Conservation (phyloP, 805 yeast species). For the Yamadazyma phyllophila region DNA sequence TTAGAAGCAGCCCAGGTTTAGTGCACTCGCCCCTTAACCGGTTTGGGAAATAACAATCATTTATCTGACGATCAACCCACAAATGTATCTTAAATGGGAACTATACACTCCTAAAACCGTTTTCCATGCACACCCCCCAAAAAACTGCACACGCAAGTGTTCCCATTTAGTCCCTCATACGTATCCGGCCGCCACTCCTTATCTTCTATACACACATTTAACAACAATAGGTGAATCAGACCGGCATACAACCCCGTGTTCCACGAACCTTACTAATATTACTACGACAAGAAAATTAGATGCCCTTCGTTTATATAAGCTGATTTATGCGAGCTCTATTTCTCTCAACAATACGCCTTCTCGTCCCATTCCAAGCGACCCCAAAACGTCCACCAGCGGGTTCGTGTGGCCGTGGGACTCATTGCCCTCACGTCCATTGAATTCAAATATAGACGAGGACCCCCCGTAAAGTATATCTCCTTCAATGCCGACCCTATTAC, state of each 20-base stretch:
- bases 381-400: conserved; percentile 51
- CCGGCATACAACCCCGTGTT: too few relatives aligned
- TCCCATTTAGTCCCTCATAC: too few relatives aligned
- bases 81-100: too few relatives aligned
- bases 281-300: too few relatives aligned
- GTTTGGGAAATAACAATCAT: not conserved
- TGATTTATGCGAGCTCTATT: conserved; percentile 21
- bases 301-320: not conserved
- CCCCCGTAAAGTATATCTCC: conserved; percentile 67
- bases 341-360: conserved; percentile 68
- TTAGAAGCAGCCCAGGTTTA: not conserved
- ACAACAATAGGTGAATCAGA: too few relatives aligned
- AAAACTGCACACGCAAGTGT: too few relatives aligned
- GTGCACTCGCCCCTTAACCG: not conserved
- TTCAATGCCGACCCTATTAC: conserved; percentile 82
- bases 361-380: conserved; percentile 57
- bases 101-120: too few relatives aligned
- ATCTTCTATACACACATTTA: too few relatives aligned
- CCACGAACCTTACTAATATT: too few relatives aligned
- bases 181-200: too few relatives aligned
- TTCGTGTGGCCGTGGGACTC: conserved; percentile 41
- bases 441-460: conserved; percentile 54
- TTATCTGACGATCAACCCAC: too few relatives aligned
- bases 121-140: not conserved
- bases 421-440: conserved; percentile 32